phyloP scores from a whole-genome alignment of 352 stramenopile species.

The Hyaloperonospora arabidopsidis region DNA sequence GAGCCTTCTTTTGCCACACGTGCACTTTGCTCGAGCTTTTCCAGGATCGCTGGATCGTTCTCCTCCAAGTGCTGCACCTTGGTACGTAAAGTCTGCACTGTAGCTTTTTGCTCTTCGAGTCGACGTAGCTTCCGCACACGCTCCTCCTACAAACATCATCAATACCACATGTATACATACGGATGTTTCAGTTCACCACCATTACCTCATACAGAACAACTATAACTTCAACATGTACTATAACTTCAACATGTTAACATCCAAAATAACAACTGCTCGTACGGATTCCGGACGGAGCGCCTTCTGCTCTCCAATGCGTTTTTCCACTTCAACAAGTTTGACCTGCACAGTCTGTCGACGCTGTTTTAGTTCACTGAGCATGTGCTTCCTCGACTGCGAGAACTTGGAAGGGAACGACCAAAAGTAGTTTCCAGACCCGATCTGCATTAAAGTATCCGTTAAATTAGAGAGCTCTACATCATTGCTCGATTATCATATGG shows the following conservation, averaged over 20 bases:
- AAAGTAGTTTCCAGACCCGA: slow-evolving; percentile 84
- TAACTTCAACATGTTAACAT: neutral
- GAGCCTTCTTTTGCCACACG: slow-evolving; percentile 60
- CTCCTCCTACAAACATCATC: slow-evolving; percentile 42
- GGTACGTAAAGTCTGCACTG: slow-evolving; percentile 36
- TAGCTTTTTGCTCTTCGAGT: slow-evolving; percentile 42
- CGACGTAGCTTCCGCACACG: slow-evolving; percentile 52
- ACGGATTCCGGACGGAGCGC: slow-evolving; percentile 53
- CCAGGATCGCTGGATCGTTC: slow-evolving; percentile 61
- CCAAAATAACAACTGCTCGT: neutral
- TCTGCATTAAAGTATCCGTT: slow-evolving; percentile 27
- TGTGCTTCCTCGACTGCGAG: slow-evolving; percentile 72
- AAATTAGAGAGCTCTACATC: neutral
- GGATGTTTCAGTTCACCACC: slow-evolving; percentile 1
- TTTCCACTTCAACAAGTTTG: slow-evolving; percentile 44
- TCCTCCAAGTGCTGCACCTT: slow-evolving; percentile 63
- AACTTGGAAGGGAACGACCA: slow-evolving; percentile 84
- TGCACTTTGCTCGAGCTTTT: slow-evolving; percentile 54
- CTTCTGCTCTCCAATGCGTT: slow-evolving; percentile 45
- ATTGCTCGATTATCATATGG: too few relatives aligned
- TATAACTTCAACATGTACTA: neutral
- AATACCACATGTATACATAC: too few relatives aligned
- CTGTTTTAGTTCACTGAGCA: slow-evolving; percentile 58
- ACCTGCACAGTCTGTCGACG: slow-evolving; percentile 29
- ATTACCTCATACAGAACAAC: neutral